Evolutionary conservation across 1,284 basidiomycete genomes (phyloP), one percentile per base, ranked within the genome.

Genomic region (Boletus albobrunnescens): DNA sequence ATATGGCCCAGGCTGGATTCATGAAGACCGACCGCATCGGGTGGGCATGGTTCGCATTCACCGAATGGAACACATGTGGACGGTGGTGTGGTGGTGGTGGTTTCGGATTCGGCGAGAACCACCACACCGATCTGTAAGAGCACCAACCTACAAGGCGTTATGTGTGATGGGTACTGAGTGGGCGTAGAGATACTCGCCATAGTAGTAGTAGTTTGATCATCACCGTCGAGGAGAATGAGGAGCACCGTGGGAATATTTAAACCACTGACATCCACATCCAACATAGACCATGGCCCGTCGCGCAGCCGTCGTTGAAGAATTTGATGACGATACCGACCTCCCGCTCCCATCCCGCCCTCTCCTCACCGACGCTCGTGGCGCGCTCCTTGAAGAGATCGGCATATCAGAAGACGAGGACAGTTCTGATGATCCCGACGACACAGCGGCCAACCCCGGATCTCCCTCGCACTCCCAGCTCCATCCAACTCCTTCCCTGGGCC

Each of bases 301-400:
- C 40, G 49, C 81, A 54, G 78, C 78, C 50, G 72, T 81, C 46
- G 75, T 85, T 39, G 85, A 81, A 55, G 81, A 87, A 57, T 94
- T 92, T 63, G 89, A 93, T 78, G 91, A 94, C 71, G 90, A 93
- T 60, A 89, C 88, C 14, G 91, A 94, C 64, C 76, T 93, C 36
- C 84, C 83, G 3, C 73, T 86, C 35, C 87, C 82, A 2, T 71
- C 70, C 23, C 75, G 75, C n/a, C 71, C 79, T 0, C 71, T 93
- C 10, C 78, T 83, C 57, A 78, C 79, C 13, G 85, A 86, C 43
- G 53, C 75, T 1, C 77, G 72, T 38, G 90, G 91, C 3, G 82
- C 90, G 3, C 75, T 94, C 28, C 71, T 94, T 48, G 77, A 91
- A 62, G 83, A 91, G 70, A 79, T 92, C 54, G 52, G 40, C 36